phyloP scores from a whole-genome alignment of 768 basidiomycete species.

The Rhodotorula sphaerocarpa region DNA sequence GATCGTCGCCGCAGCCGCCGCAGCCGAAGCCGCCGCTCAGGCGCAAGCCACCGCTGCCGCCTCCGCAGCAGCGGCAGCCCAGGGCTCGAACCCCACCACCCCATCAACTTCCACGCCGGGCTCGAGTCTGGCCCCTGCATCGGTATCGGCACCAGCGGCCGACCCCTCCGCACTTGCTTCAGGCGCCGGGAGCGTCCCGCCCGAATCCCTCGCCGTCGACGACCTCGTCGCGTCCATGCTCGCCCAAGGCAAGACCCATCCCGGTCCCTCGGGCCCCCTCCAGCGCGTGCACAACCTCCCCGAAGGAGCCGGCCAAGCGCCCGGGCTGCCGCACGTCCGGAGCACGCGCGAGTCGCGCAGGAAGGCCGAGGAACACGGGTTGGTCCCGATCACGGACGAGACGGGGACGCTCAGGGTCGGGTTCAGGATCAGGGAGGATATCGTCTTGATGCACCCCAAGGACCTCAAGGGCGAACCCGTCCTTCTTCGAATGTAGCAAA shows the following conservation, averaged over 20 bases:
- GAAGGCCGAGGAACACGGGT: neutral
- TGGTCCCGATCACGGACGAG: slow-evolving; percentile 1
- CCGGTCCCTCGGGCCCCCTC: neutral
- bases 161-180: neutral
- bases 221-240: neutral
- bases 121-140: neutral
- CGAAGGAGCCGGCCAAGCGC: neutral
- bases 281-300: neutral
- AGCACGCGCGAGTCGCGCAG: neutral
- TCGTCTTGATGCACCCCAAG: slow-evolving; percentile 4
- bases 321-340: neutral
- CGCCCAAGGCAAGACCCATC: neutral
- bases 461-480: slow-evolving; percentile 4
- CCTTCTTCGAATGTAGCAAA: neutral
- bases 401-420: neutral
- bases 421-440: neutral
- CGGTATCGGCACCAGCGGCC: neutral
- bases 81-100: no score
- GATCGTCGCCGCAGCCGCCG: neutral
- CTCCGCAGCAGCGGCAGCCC: no score
- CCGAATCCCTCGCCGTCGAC: neutral
- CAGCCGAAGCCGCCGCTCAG: neutral
- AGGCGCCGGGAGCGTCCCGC: neutral
- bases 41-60: no score
- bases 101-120: no score